These are phyloP conservation scores for Acer campestre DNA, from an alignment of 345 rosid species.

Conservation along the genomic window DNA sequence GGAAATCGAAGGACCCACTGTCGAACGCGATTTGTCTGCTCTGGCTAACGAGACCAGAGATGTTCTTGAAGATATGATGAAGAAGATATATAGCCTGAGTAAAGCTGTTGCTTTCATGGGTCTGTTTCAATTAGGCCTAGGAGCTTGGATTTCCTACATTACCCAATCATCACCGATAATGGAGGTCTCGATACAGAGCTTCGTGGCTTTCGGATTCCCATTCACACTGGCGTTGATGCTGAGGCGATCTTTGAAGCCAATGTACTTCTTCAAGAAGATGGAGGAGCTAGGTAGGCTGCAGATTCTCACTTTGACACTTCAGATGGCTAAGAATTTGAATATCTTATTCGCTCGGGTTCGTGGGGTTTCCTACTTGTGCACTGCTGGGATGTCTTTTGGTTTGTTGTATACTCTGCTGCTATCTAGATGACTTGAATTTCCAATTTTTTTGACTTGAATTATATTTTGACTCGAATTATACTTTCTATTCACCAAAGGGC, in stretches of 20 bases:
- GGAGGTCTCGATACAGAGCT: constrained; percentile 64
- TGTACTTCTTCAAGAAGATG: constrained; percentile 87
- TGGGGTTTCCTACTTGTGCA: constrained; percentile 52
- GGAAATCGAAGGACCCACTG: constrained; percentile 94
- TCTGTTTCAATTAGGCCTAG: constrained; percentile 64
- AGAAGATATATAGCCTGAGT: constrained; percentile 67
- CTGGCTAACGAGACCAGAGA: constrained; percentile 78
- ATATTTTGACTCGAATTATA: not conserved
- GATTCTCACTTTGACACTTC: constrained; percentile 77
- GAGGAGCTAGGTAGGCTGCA: constrained; percentile 88
- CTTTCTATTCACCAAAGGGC: not conserved
- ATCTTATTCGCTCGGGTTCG: constrained; percentile 62
- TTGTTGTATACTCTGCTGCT: constrained; percentile 43
- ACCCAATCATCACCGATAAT: constrained; percentile 46
- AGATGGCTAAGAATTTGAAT: constrained; percentile 76
- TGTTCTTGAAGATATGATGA: constrained; percentile 74
- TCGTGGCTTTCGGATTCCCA: constrained; percentile 79
- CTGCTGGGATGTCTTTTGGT: constrained; percentile 51
- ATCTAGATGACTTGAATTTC: constrained; percentile 30
- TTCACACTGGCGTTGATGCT: constrained; percentile 78
- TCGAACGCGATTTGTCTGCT: constrained; percentile 77
- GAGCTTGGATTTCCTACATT: constrained; percentile 64
- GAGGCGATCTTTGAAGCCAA: constrained; percentile 79
- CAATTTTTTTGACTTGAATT: not conserved
- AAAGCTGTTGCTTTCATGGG: constrained; percentile 62